Evolutionary conservation across 2,329 filamentous ascomycete genomes (phyloP).

Genomic region (Calonectria pauciramosa): DNA sequence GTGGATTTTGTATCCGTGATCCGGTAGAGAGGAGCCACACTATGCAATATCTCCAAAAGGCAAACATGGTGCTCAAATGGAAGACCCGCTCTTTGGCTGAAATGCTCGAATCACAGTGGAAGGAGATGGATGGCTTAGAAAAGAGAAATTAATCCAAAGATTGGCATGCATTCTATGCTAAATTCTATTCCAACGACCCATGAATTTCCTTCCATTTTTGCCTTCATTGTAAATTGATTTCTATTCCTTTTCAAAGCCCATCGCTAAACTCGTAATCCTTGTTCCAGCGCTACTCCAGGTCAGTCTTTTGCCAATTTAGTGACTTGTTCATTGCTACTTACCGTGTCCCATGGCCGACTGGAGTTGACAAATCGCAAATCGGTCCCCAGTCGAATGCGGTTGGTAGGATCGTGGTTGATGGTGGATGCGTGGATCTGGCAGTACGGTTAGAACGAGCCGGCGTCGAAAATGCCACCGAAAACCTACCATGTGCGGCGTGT

Average conservation of each 20-base stretch:
- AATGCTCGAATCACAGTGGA: constrained; percentile 18
- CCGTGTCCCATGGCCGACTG: constrained; percentile 64
- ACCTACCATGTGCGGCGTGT: constrained; percentile 52
- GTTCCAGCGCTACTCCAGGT: constrained; percentile 34
- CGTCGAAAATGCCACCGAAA: too few species aligned
- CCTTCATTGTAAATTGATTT: not conserved
- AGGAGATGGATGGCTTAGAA: constrained; percentile 17
- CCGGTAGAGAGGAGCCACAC: constrained; percentile 12
- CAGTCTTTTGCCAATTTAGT: not conserved
- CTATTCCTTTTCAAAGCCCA: constrained; percentile 32
- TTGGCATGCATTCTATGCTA: not conserved
- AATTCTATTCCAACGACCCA: not conserved
- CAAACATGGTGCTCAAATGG: constrained; percentile 19
- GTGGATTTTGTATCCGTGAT: constrained; percentile 24
- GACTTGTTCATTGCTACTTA: constrained; percentile 36
- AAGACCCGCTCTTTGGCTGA: constrained; percentile 7
- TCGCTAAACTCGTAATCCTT: constrained; percentile 37
- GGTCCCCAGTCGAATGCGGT: constrained; percentile 67
- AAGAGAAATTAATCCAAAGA: not conserved
- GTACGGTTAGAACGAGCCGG: not conserved
- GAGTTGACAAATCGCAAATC: constrained; percentile 69
- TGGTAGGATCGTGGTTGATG: constrained; percentile 65
- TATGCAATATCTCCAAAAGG: constrained; percentile 15
- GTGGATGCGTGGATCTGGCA: constrained; percentile 69
- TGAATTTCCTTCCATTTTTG: not conserved